Conservation (phyloP, 2,329 filamentous ascomycete species). For the Orbilia ellipsospora region DNA sequence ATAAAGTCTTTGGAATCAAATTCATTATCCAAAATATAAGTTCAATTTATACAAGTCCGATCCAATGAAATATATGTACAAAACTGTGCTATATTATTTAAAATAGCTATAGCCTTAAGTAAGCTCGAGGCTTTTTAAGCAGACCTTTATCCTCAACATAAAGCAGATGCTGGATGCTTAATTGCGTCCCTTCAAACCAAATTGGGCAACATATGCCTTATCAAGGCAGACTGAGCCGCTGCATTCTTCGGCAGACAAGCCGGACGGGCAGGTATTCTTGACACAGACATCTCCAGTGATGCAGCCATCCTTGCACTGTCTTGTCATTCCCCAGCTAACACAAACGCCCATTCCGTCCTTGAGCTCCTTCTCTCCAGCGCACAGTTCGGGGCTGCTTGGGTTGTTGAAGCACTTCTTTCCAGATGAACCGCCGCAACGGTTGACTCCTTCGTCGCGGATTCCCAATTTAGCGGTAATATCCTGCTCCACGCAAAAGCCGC, state of each 20-base stretch:
- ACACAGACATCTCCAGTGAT: slow-evolving; percentile 8
- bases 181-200: slow-evolving; percentile 9
- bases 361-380: slow-evolving; percentile 26
- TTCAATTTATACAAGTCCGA: too few relatives aligned
- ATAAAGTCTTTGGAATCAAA: too few relatives aligned
- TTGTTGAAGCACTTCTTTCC: slow-evolving; percentile 38
- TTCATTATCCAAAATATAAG: too few relatives aligned
- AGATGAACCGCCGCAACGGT: slow-evolving; percentile 20
- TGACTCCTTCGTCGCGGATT: slow-evolving; percentile 23
- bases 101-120: too few relatives aligned
- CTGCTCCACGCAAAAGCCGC: too few relatives aligned
- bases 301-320: slow-evolving; percentile 1
- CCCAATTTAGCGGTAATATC: slow-evolving; percentile 4
- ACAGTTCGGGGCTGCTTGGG: slow-evolving; percentile 16
- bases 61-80: too few relatives aligned
- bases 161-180: too few relatives aligned
- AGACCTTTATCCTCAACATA: too few relatives aligned
- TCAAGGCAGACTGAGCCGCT: slow-evolving; percentile 28
- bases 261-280: slow-evolving; percentile 16
- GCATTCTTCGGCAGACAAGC: slow-evolving; percentile 19
- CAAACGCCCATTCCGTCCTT: slow-evolving; percentile 38
- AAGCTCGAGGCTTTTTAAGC: too few relatives aligned
- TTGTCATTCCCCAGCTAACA: neutral
- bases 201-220: slow-evolving; percentile 19
- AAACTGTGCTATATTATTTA: too few relatives aligned